A percentile compares a stretch with the other conserved stretches of the same genome.
phyloP scores from a whole-genome alignment of 768 basidiomycete genomes.

The Roridomyces roridus region DNA sequence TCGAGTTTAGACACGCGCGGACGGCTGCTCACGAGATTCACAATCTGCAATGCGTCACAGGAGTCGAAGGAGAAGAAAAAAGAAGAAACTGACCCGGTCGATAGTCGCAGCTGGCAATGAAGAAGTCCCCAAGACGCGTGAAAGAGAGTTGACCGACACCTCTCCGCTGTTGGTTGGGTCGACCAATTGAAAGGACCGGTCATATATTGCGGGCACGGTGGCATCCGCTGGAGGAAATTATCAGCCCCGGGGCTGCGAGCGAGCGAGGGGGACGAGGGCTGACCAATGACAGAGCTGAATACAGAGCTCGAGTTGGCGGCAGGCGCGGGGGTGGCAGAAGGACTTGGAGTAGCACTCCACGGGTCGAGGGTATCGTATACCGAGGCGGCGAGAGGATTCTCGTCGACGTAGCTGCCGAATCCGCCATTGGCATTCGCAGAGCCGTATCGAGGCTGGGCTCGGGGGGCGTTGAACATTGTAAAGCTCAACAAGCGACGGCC shows the following conservation, averaged over 20 bases:
- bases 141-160: conserved; percentile 82
- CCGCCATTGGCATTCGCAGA: conserved; percentile 59
- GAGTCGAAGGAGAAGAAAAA: conserved; percentile 1
- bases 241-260: neutral
- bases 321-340: conserved; percentile 67
- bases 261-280: conserved; percentile 16
- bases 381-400: conserved; percentile 75
- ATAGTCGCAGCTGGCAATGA: conserved; percentile 81
- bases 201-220: conserved; percentile 80
- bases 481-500: neutral
- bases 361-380: conserved; percentile 83
- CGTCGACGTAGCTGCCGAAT: conserved; percentile 76
- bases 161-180: conserved; percentile 78
- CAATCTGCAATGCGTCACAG: conserved; percentile 62
- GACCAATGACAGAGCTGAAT: conserved; percentile 77
- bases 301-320: conserved; percentile 50
- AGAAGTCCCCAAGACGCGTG: conserved; percentile 80
- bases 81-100: conserved; percentile 64
- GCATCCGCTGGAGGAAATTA: conserved; percentile 64
- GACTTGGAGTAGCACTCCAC: conserved; percentile 79
- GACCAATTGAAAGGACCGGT: conserved; percentile 72
- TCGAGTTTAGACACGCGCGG: conserved; percentile 86
- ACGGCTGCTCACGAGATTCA: conserved; percentile 84
- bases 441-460: conserved; percentile 73
- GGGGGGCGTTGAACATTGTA: conserved; percentile 86